Evolutionary conservation across 305 asterid species (phyloP).

Genomic region (Salvia sclarea): DNA sequence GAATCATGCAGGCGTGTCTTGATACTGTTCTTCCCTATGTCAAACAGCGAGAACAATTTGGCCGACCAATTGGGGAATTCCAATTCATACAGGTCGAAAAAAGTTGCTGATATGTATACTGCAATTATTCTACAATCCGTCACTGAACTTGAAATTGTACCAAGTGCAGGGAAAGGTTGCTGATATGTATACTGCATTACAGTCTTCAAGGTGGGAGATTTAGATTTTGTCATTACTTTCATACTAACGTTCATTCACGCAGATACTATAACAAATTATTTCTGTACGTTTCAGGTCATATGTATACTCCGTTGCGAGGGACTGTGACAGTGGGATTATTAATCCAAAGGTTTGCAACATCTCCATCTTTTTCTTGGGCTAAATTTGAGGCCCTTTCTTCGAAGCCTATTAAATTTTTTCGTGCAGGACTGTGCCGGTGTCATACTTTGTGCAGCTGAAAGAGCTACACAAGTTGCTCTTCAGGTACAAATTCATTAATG

Average conservation of each 20-base stretch:
- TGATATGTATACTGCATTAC: constrained; percentile 90
- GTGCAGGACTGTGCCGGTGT: constrained; percentile 96
- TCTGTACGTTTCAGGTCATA: constrained; percentile 59
- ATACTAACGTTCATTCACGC: constrained; percentile 1
- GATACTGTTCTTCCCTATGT: constrained; percentile 91
- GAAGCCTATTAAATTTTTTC: not conserved
- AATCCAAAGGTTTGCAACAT: constrained; percentile 60
- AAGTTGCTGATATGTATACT: constrained; percentile 18
- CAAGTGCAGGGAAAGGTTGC: constrained; percentile 86
- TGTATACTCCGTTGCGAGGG: constrained; percentile 93
- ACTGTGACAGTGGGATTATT: constrained; percentile 74
- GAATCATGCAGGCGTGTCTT: constrained; percentile 95
- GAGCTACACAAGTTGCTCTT: constrained; percentile 99
- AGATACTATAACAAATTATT: constrained; percentile 10
- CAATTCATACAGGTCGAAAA: constrained; percentile 80
- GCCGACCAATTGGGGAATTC: constrained; percentile 86
- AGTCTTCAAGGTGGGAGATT: constrained; percentile 76
- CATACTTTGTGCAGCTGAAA: constrained; percentile 87
- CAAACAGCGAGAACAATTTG: constrained; percentile 89
- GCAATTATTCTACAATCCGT: constrained; percentile 1
- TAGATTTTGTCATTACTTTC: constrained; percentile 5
- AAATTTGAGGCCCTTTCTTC: not conserved
- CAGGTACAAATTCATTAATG: constrained; percentile 82
- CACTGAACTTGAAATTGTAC: constrained; percentile 26
- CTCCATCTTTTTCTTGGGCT: constrained; percentile 2